Percentiles rank a stretch among this genome's conserved stretches.
phyloP scores from a whole-genome alignment of 179 eudicot species.

The Gypsophila paniculata region DNA sequence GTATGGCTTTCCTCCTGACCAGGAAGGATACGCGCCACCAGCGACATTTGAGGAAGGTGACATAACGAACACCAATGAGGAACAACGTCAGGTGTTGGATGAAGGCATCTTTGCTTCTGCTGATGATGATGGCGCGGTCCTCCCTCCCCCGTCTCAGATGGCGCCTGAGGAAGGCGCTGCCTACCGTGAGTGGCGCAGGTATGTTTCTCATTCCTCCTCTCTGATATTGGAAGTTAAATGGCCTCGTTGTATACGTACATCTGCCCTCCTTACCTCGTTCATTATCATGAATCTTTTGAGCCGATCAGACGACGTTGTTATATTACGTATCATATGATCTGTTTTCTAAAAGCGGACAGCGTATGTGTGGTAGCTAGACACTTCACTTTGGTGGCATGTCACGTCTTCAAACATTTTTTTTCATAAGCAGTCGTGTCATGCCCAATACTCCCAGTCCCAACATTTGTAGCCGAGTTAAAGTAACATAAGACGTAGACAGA shows the following conservation, averaged over 20 bases:
- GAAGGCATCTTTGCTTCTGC: slow-evolving; percentile 21
- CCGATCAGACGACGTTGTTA: too few species aligned
- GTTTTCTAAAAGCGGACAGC: too few species aligned
- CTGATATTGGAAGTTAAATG: too few species aligned
- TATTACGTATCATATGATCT: too few species aligned
- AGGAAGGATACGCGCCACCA: not conserved
- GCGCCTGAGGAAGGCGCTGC: slow-evolving; percentile 25
- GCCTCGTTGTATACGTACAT: too few species aligned
- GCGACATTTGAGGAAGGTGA: slow-evolving; percentile 10
- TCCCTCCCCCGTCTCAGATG: slow-evolving; percentile 29
- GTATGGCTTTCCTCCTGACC: not conserved
- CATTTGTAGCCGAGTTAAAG: not conserved
- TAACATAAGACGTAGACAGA: not conserved
- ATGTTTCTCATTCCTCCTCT: not conserved
- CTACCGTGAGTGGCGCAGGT: slow-evolving; percentile 32
- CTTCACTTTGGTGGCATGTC: too few species aligned
- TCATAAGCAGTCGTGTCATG: too few species aligned
- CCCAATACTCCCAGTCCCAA: too few species aligned
- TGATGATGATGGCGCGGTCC: not conserved
- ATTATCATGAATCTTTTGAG: too few species aligned
- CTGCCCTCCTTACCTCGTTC: too few species aligned
- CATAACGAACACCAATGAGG: not conserved
- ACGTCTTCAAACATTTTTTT: too few species aligned
- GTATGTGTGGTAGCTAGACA: too few species aligned
- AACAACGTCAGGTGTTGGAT: slow-evolving; percentile 12